Evolutionary conservation across 345 rosid species (phyloP).

Genomic region (Linum usitatissimum): DNA sequence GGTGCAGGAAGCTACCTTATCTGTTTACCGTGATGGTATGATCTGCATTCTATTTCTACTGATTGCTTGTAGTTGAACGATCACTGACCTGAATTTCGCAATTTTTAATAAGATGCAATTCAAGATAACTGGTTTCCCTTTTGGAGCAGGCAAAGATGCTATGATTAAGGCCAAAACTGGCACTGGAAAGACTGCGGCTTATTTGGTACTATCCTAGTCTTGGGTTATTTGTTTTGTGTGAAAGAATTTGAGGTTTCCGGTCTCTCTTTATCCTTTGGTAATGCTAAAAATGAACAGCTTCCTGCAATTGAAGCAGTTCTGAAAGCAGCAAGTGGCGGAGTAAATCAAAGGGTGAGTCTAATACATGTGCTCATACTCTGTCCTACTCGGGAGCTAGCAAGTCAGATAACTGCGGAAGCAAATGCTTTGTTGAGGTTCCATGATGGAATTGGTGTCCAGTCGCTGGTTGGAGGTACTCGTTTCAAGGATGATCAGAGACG

Average conservation of each 20-base stretch:
- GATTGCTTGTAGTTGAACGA: not conserved
- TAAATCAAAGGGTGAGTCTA: slow-evolving; percentile 36
- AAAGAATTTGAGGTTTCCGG: slow-evolving; percentile 13
- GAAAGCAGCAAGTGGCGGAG: slow-evolving; percentile 39
- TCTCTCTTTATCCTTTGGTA: slow-evolving; percentile 20
- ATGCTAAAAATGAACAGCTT: slow-evolving; percentile 71
- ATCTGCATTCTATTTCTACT: not conserved
- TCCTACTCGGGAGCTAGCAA: slow-evolving; percentile 89
- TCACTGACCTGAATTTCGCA: not conserved
- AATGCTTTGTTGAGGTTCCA: slow-evolving; percentile 74
- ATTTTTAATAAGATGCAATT: not conserved
- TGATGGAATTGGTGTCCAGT: slow-evolving; percentile 69
- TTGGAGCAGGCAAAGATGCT: slow-evolving; percentile 75
- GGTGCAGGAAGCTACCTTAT: slow-evolving; percentile 76
- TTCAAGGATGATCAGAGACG: slow-evolving; percentile 87
- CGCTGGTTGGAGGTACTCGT: slow-evolving; percentile 85
- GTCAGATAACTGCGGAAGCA: slow-evolving; percentile 94
- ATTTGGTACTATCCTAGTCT: slow-evolving; percentile 49
- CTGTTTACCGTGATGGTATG: slow-evolving; percentile 67
- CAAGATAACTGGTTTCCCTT: slow-evolving; percentile 10
- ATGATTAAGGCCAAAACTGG: slow-evolving; percentile 90
- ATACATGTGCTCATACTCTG: slow-evolving; percentile 66
- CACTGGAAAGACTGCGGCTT: slow-evolving; percentile 80
- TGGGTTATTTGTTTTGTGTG: slow-evolving; percentile 8
- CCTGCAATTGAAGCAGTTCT: slow-evolving; percentile 98